Evolutionary conservation across 192 early-diverging fungal species (phyloP), one percentile per base, ranked within the genome.

Genomic region (Geranomyces variabilis): DNA sequence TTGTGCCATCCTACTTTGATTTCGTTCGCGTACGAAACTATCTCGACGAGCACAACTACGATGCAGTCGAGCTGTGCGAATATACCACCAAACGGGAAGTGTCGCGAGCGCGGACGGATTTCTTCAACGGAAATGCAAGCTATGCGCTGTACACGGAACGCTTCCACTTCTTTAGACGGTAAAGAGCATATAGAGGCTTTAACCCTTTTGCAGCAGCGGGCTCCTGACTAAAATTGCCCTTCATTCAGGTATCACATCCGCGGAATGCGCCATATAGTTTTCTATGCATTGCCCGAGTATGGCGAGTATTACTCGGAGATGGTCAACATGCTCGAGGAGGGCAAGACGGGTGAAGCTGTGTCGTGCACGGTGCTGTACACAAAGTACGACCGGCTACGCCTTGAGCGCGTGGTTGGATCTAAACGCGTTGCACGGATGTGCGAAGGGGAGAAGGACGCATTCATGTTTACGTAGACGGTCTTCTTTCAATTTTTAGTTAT

Each of bases 1-100:
- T 94, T 79, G 87, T 94, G 1, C 91, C 96, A 10, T 93, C 91
- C 10, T 99, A 98, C 74, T 96, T 97, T 86, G 97, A 99, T 70
- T 99, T 90, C 86, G 92, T 99, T 15, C 85, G 95, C 9, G 62
- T 99, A 47, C 84, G 96, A 47, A 99, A 99, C 74, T 88, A 93
- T 77, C 83, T 96, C 63, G 79, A 84, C 28, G 90, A 92, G 67
- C 88, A 88, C 69, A 79, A 84, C 63, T 92, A 85, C 67, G 84
- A 88, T 13, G 92, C 93, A 81, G 91, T 81, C 10, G 79, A 84
- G n/a, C 86, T 97, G 29, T 93, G 86, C 51, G 97, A 99, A 86
- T 92, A 99, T 80, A 91, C 94, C n/a, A 80, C 90, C 19, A 79
- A 73, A 41, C 71, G 84, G 33, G 91, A 96, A 56, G 88, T 97